These are phyloP conservation scores for Gastrodia elata DNA, from an alignment of 106 monocot genomes.

Conservation along the genomic window DNA sequence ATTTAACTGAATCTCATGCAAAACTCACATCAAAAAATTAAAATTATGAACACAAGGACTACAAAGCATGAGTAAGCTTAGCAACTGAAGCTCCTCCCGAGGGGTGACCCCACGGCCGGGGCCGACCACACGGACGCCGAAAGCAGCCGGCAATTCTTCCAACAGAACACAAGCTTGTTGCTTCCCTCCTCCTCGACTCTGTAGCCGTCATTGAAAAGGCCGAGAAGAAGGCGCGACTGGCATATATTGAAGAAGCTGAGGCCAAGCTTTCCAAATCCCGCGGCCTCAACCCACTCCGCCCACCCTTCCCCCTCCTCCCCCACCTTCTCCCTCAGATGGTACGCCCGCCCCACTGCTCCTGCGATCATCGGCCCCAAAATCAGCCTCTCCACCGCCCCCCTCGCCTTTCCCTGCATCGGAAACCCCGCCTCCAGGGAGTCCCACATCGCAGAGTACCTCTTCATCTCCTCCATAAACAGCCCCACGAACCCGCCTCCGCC, in stretches of 20 bases:
- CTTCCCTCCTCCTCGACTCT: conserved; percentile 17
- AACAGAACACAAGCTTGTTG: conserved; percentile 23
- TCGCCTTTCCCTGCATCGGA: conserved; percentile 28
- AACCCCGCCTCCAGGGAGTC: conserved; percentile 42
- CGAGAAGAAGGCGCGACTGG: conserved; percentile 24
- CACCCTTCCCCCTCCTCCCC: conserved; percentile 14
- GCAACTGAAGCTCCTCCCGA: neutral
- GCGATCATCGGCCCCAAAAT: conserved; percentile 31
- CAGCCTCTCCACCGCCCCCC: conserved; percentile 26
- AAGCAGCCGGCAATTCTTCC: conserved; percentile 25
- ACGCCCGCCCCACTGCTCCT: conserved; percentile 21
- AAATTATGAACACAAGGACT: too few species aligned
- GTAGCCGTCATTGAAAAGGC: conserved; percentile 31
- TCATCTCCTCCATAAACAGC: conserved; percentile 32
- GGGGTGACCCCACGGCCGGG: conserved; percentile 2
- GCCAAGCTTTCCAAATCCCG: conserved; percentile 8
- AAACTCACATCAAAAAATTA: too few species aligned
- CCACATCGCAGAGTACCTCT: conserved; percentile 35
- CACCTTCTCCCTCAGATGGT: neutral
- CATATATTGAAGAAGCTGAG: conserved; percentile 28
- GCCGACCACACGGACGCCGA: conserved; percentile 29
- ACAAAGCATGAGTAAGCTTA: too few species aligned
- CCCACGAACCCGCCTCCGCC: conserved; percentile 13
- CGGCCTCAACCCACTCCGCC: conserved; percentile 19
- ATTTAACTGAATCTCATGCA: too few species aligned